A percentile compares a stretch with the other conserved stretches of the same genome.
phyloP scores from a whole-genome alignment of 495 filamentous ascomycete genomes.

The Lophium mytilinum region DNA sequence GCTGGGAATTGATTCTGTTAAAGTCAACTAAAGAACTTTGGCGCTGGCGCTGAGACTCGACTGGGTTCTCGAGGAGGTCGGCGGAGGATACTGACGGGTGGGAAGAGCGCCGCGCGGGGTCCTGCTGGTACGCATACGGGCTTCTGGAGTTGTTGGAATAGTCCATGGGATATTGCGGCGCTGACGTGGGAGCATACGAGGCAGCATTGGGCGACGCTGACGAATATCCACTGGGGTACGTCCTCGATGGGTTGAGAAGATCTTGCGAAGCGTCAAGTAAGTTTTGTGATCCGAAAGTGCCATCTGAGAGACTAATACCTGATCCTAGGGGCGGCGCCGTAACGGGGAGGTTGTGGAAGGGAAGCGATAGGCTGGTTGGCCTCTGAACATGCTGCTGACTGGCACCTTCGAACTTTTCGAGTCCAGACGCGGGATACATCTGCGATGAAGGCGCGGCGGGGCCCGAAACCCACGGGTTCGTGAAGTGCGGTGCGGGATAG shows the following conservation, averaged over 20 bases:
- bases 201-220: conserved; percentile 51
- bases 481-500: conserved; percentile 75
- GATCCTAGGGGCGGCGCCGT: conserved; percentile 61
- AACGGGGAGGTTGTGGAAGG: conserved; percentile 64
- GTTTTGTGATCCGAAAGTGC: conserved; percentile 56
- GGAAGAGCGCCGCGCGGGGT: conserved; percentile 69
- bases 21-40: conserved; percentile 56
- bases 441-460: conserved; percentile 50
- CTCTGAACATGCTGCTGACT: conserved; percentile 49
- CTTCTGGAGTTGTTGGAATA: conserved; percentile 51
- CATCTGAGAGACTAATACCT: conserved; percentile 61
- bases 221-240: conserved; percentile 27
- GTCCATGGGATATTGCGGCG: conserved; percentile 56
- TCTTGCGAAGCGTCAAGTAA: conserved; percentile 71
- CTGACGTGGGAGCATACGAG: conserved; percentile 59
- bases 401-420: conserved; percentile 36
- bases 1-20: conserved; percentile 47
- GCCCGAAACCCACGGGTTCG: conserved; percentile 75
- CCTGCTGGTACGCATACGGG: conserved; percentile 49
- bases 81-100: conserved; percentile 74
- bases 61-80: conserved; percentile 39
- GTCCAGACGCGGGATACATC: conserved; percentile 39
- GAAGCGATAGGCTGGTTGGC: conserved; percentile 58
- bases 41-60: conserved; percentile 39
- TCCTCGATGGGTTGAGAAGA: conserved; percentile 46